Evolutionary conservation across 768 basidiomycete genomes (phyloP), one percentile per base, ranked within the genome.

Genomic region (Gloeopeniophorella convolvens): DNA sequence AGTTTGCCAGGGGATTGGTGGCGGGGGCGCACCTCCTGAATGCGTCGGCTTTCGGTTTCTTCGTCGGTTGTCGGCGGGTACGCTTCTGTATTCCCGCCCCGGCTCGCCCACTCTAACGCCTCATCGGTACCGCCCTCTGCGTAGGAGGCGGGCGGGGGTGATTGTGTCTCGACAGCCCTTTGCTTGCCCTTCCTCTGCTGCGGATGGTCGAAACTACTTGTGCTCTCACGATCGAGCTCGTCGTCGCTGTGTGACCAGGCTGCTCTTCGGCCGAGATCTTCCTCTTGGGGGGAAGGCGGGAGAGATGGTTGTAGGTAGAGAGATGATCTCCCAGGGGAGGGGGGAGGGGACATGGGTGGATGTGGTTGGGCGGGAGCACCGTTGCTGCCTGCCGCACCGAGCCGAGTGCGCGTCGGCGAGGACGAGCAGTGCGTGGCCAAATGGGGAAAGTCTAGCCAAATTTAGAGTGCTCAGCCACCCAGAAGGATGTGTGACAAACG

Each of bases 31-130:
- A 85, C 89, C 80, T 89, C 85, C 69, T 82, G 74, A 16, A 90
- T 71, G 48, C 79, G 72, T 51, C 79, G 76, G 24, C 85, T 79
- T 56, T 89, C 89, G 35, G 75, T 75, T 27, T 74, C 75, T 16
- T 81, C 82, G 54, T 88, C 82, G 34, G 69, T 79, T 33, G 64
- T 75, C 3, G 88, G 88, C 2, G 88, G 85, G 59, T 89, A 89
- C 20, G 55, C 36, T 21, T 68, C 65, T 24, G 35, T 16, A 24
- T 20, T n/a, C 15, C 48, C 18, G 10, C 30, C 30, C 30, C 31
- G 37, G 13, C 36, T 20, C 5, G 30, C 5, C 18, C 26, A 16
- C 4, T 20, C 5, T 12, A 39, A 46, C 27, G 15, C 24, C 30
- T 49, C 50, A 16, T 56, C 55, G 12, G 32, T 41, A 15, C n/a